Evolutionary conservation across 2,329 filamentous ascomycete species (phyloP).

Genomic region (Epichloe aotearoae): DNA sequence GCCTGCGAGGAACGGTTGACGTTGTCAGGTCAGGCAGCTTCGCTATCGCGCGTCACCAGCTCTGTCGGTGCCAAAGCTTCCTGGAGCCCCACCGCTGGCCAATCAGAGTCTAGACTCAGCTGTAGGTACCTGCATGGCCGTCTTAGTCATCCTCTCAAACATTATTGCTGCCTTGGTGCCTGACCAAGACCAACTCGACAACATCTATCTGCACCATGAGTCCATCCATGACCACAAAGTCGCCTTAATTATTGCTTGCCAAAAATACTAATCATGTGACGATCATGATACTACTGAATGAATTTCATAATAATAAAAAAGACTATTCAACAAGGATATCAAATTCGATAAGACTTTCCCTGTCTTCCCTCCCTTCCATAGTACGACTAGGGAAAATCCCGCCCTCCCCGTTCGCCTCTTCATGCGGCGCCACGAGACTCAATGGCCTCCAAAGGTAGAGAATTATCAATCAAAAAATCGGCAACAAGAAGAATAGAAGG

Average conservation of each 20-base stretch:
- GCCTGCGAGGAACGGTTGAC: neutral
- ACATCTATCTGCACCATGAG: no score
- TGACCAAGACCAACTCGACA: neutral
- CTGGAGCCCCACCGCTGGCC: neutral
- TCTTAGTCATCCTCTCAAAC: neutral
- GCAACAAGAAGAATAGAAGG: neutral
- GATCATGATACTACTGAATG: neutral
- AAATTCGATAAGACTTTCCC: neutral
- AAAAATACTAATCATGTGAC: no score
- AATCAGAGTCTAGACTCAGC: neutral
- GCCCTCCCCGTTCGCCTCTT: neutral
- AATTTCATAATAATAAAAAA: neutral
- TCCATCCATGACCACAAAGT: no score
- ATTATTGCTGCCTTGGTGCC: slow-evolving; percentile 2
- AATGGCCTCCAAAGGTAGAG: neutral
- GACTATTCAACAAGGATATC: slow-evolving; percentile 6
- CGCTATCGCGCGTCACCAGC: slow-evolving; percentile 28
- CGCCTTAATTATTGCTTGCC: no score
- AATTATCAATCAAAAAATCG: neutral
- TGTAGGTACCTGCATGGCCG: neutral
- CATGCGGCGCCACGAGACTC: neutral
- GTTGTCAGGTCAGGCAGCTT: slow-evolving; percentile 27
- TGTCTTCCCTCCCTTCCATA: neutral
- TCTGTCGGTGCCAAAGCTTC: neutral
- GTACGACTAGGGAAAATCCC: neutral